Evolutionary conservation across 225 moss, liverwort and hornwort species (phyloP).

Genomic region (Ulota crispa): DNA sequence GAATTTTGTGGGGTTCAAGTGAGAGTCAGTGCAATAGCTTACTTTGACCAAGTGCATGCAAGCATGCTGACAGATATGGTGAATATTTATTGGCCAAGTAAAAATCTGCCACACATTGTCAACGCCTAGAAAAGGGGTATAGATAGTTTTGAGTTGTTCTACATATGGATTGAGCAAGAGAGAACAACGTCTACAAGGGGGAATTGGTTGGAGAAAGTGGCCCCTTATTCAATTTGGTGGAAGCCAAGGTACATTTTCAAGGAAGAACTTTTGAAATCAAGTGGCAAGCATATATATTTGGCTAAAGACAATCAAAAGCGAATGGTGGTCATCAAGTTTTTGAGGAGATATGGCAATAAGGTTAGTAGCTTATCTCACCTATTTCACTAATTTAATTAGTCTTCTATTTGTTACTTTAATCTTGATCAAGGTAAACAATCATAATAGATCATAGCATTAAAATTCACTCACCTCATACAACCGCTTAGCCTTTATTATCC

Average conservation of each 20-base stretch:
- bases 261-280: neutral
- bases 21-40: neutral
- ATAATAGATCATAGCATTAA: neutral
- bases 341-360: neutral
- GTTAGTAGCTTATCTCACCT: no score
- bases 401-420: no score
- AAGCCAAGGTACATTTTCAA: neutral
- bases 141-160: neutral
- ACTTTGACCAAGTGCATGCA: neutral
- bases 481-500: slow-evolving; percentile 37
- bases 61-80: slow-evolving; percentile 7
- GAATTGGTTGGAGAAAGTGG: neutral
- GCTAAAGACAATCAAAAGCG: neutral
- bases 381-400: no score
- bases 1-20: neutral
- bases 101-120: neutral
- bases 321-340: neutral
- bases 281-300: neutral
- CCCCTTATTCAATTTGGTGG: neutral
- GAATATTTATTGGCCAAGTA: neutral
- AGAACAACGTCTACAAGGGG: neutral
- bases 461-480: slow-evolving; percentile 39
- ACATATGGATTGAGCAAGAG: neutral
- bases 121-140: neutral
- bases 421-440: neutral